phyloP scores from a whole-genome alignment of 345 rosid species.

The Geranium brycei region DNA sequence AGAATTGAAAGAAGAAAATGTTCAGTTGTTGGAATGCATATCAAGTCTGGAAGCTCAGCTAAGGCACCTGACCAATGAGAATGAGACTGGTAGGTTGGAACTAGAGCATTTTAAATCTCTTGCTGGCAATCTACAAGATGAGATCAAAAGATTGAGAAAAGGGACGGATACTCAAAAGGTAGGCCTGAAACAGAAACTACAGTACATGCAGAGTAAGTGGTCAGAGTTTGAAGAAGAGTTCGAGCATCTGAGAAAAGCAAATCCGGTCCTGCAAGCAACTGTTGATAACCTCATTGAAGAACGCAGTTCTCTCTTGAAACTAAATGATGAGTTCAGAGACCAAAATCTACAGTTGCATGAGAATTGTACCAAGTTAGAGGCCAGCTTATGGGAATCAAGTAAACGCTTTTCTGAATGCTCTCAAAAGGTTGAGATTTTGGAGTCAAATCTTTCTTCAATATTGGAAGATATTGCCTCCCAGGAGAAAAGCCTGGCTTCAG shows the following conservation, averaged over 20 bases:
- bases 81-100: conserved; percentile 15
- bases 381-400: conserved; percentile 13
- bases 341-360: conserved; percentile 24
- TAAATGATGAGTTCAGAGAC: conserved; percentile 23
- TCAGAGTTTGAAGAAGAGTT: conserved; percentile 19
- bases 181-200: conserved; percentile 13
- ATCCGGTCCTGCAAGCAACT: conserved; percentile 15
- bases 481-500: conserved; percentile 24
- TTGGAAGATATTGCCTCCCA: conserved; percentile 26
- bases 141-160: conserved; percentile 19
- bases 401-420: conserved; percentile 20
- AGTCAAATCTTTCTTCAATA: conserved; percentile 26
- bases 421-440: conserved; percentile 19
- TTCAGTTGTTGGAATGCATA: conserved; percentile 12
- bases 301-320: conserved; percentile 16
- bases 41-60: conserved; percentile 26
- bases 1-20: conserved; percentile 24
- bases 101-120: conserved; percentile 19
- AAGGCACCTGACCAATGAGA: conserved; percentile 20
- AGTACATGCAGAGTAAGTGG: conserved; percentile 16
- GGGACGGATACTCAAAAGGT: conserved; percentile 17
- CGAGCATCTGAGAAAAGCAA: conserved; percentile 19
- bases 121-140: conserved; percentile 15
- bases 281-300: conserved; percentile 20
- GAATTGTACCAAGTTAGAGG: conserved; percentile 27